Base-by-base conservation (phyloP, 805 yeast genomes). In the Wickerhamomyces subpelliculosus region DNA sequence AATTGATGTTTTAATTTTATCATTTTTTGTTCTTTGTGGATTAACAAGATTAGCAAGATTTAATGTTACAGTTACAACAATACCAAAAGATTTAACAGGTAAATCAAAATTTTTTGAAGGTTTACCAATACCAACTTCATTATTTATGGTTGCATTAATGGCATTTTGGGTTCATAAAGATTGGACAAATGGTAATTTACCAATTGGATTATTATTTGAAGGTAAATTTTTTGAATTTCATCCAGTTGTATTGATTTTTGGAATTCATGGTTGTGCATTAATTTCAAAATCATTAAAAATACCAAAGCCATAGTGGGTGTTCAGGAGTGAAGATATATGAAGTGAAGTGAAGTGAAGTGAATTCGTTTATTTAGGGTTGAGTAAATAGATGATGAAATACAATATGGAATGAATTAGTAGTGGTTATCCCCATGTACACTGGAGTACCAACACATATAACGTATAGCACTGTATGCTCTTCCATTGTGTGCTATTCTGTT, bases 21-120 rank as follows among this genome's bases (percentile, higher is more conserved):
- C 86, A 3, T 84, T 76, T 60, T 88, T 94, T 70, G 96, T 90
- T 2, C 71, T 90, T 38, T 89, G 97, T 64, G 97, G 97, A 0
- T 72, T 93, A 51, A 81, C 95, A 13, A 78, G 98, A 61, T 72
- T 93, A 50, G 98, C 98, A 8, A 75, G 98, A 58, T 93, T 88
- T 64, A 93, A 93, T 54, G 95, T 93, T 37, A 86, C 97, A 1
- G 95, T 93, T 7, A 82, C 89, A 35, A 84, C 86, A 44, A 75
- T 93, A 41, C 97, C 98, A 36, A 90, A 90, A 64, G 97, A 89
- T 59, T 66, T 73, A 38, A 61, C 72, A 16, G 98, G 98, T 16
- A 89, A 89, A 64, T 76, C 93, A 25, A 80, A 84, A 57, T 90
- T 79, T 64, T 93, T 93, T 60, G 98, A 93, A 67, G 98, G 98